Evolutionary conservation across 2,329 filamentous ascomycete genomes (phyloP).

Genomic region (Fusarium nurragi): DNA sequence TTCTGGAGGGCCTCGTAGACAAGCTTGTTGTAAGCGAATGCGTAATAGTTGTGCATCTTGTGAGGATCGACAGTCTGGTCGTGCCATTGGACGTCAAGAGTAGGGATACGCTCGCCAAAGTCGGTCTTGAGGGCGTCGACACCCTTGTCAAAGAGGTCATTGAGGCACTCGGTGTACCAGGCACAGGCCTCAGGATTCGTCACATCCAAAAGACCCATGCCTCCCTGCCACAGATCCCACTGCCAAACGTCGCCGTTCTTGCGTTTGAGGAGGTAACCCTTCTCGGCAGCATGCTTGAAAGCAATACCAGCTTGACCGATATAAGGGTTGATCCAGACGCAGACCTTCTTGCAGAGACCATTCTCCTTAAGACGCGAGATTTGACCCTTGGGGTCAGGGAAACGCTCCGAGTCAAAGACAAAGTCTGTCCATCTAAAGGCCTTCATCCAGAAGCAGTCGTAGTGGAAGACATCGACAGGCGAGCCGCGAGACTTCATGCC

Average conservation of each 20-base stretch:
- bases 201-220: slow-evolving; percentile 79
- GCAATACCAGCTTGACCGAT: slow-evolving; percentile 74
- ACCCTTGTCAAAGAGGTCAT: slow-evolving; percentile 72
- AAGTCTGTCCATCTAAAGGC: slow-evolving; percentile 81
- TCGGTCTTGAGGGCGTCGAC: slow-evolving; percentile 80
- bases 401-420: slow-evolving; percentile 72
- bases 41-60: slow-evolving; percentile 81
- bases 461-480: slow-evolving; percentile 77
- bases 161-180: slow-evolving; percentile 72
- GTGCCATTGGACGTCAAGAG: slow-evolving; percentile 70
- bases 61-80: slow-evolving; percentile 66
- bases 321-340: slow-evolving; percentile 82
- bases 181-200: slow-evolving; percentile 74
- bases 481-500: slow-evolving; percentile 73
- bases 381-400: slow-evolving; percentile 73
- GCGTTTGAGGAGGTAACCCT: slow-evolving; percentile 75
- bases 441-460: slow-evolving; percentile 82
- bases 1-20: slow-evolving; percentile 73
- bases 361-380: slow-evolving; percentile 71
- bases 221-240: slow-evolving; percentile 81
- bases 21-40: slow-evolving; percentile 76
- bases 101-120: slow-evolving; percentile 77
- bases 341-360: slow-evolving; percentile 70
- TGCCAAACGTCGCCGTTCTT: slow-evolving; percentile 77
- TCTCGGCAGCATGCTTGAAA: slow-evolving; percentile 70